phyloP scores from a whole-genome alignment of 2,329 filamentous ascomycete genomes.

The Colletotrichum coccodes region DNA sequence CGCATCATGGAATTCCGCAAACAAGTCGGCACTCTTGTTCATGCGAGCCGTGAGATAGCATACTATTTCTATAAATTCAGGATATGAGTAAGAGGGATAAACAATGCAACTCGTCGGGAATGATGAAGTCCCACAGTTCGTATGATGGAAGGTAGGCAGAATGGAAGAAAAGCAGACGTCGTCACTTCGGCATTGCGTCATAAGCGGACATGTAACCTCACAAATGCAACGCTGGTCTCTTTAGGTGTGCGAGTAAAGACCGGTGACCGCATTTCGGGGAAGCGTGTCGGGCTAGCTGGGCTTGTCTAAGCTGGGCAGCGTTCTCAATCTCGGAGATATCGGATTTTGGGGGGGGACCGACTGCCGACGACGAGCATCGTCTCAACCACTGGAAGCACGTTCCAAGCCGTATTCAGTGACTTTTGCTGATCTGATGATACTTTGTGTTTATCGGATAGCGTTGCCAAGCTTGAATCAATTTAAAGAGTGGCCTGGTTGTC shows the following conservation, averaged over 20 bases:
- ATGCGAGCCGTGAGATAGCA: not conserved
- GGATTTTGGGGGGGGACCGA: not conserved
- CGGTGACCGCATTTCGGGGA: too few species aligned
- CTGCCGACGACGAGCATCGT: not conserved
- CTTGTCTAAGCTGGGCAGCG: not conserved
- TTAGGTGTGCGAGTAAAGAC: too few species aligned
- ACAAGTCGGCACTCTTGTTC: too few species aligned
- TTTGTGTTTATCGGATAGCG: not conserved
- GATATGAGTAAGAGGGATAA: too few species aligned
- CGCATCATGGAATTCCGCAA: too few species aligned
- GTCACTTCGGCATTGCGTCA: not conserved
- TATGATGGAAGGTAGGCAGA: not conserved
- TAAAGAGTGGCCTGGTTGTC: not conserved
- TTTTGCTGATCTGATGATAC: not conserved
- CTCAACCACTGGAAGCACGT: not conserved
- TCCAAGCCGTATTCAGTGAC: not conserved
- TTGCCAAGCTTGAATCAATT: not conserved
- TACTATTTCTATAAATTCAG: too few species aligned
- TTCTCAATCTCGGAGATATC: slow-evolving; percentile 23
- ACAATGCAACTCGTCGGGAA: too few species aligned
- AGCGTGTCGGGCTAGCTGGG: too few species aligned
- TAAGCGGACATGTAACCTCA: not conserved
- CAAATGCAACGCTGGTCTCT: too few species aligned
- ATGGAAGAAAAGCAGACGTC: not conserved
- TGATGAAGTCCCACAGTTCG: too few species aligned